Base-by-base conservation (phyloP, 768 basidiomycete species). In the Leccinum boreale region DNA sequence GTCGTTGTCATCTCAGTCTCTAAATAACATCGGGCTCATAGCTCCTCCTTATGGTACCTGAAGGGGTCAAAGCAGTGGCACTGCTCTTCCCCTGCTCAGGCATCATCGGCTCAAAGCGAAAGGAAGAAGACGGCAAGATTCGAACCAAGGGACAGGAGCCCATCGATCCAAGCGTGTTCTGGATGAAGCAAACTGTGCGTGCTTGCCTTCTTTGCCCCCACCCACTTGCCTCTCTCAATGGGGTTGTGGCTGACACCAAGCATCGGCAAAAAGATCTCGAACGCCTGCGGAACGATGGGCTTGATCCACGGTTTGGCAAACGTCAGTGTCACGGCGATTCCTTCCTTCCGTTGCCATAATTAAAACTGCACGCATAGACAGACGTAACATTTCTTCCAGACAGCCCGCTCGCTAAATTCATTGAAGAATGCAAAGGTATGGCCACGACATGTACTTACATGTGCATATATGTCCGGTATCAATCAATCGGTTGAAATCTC, bases 201-300 rank as follows among this genome's bases (percentile, higher is more conserved):
- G 11, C 44, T 29, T 3, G 14, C 48, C 28, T 2, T 5, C 21
- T 21, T 53, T 12, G 6, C 17, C 3, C 36, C 42, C 17, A 39
- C 39, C 10, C 17, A 2, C n/a, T 44, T 21, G 12, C 42, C 19
- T 44, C 42, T 44, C 5, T 0, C 19, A 44, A 12, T 11, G 10
- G 26, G 10, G 14, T 5, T 9, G 21, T 46, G 12, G 26, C 58
- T 53, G 51, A 56, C 33, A n/a, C 19, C 39, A 17, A 17, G 24
- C 57, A 5, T 36, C 17, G 52, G 42, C 5, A 44, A 44, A 21
- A 54, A 91, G 89, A 92, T 92, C 56, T 70, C 78, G 4, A 94
- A 94, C 64, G 92, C 92, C 0, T 94, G 92, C 66, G 93, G 93
- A 4, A 93, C 92, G 0, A 94, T 95, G 69, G 92, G 86, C 0